Conservation (phyloP, 306 rosid species). For the Glycyrrhiza uralensis region DNA sequence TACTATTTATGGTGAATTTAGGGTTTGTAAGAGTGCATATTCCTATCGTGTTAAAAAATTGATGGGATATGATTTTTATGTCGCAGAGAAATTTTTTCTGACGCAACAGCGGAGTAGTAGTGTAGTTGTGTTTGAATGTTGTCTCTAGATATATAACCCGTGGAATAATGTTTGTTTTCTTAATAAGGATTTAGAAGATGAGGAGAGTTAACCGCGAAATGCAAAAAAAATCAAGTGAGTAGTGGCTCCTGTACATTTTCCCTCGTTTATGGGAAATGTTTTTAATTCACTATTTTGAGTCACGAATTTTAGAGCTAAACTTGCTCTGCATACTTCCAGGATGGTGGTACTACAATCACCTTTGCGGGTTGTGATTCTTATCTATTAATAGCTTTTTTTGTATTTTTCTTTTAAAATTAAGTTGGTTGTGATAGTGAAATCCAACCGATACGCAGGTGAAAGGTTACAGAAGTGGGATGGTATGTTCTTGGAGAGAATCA, state of each 20-base stretch:
- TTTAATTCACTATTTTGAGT: no score
- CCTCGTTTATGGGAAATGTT: no score
- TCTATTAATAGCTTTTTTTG: no score
- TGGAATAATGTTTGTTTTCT: neutral
- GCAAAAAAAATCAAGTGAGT: neutral
- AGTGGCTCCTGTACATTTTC: neutral
- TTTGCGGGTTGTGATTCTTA: neutral
- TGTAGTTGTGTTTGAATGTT: neutral
- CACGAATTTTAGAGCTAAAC: neutral
- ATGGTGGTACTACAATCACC: neutral
- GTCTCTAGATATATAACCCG: neutral
- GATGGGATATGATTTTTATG: neutral
- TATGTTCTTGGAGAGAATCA: constrained; percentile 76
- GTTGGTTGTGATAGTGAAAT: no score
- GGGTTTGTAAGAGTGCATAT: neutral
- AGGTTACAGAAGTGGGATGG: constrained; percentile 68
- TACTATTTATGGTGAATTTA: constrained; percentile 4
- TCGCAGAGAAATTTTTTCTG: neutral
- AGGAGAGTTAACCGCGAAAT: neutral
- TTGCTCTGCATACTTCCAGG: neutral
- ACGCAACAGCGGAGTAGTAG: neutral
- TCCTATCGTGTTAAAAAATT: neutral
- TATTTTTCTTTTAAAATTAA: no score
- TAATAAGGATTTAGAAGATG: neutral
- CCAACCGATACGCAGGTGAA: constrained; percentile 36